Evolutionary conservation across 768 basidiomycete genomes (phyloP), one percentile per base, ranked within the genome.

Genomic region (Lyophyllum decastes): DNA sequence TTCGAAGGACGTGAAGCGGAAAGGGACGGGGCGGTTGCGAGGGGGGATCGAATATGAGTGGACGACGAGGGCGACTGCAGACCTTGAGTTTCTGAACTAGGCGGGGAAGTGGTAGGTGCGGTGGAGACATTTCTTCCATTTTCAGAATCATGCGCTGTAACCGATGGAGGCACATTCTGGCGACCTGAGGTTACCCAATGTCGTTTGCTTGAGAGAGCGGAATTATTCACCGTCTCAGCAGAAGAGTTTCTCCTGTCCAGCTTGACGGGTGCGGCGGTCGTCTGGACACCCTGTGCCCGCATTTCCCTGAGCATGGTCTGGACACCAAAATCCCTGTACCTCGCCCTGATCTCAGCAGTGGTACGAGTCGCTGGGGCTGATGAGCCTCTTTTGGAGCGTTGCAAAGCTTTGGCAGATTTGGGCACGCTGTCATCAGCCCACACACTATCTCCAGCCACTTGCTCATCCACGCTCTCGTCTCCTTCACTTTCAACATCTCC

Each of bases 401-500:
- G 69, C 9, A 49, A 25, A 16, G 38, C 57, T 30, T 60, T 57
- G 60, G 53, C 45, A 38, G 70, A 61, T 58, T 79, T 76, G 26
- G 70, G 60, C 59, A 76, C 78, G 59, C 73, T 75, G 40, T 74
- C 75, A 58, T 70, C 71, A 59, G 67, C 76, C 63, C 67, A 70
- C 57, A 72, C 68, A 46, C 55, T 66, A 19, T 61, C 57, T 33
- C 65, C 66, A 27, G 64, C 64, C n/a, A 55, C 60, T 21, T 64
- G 68, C 27, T 72, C 72, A 17, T 81, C 82, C 17, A 68, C 68
- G 22, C 75, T 76, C 54, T 80, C 78, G 34, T 89, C 87, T 4
- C 81, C 82, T 55, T 89, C 87, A 61, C 89, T 89, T 64, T 92
- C 91, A 58, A 89, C 86, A 63, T 93, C 92, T 4, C 88, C 92